Base-by-base conservation (phyloP, 257 asterid species). In the Penstemon eatonii region DNA sequence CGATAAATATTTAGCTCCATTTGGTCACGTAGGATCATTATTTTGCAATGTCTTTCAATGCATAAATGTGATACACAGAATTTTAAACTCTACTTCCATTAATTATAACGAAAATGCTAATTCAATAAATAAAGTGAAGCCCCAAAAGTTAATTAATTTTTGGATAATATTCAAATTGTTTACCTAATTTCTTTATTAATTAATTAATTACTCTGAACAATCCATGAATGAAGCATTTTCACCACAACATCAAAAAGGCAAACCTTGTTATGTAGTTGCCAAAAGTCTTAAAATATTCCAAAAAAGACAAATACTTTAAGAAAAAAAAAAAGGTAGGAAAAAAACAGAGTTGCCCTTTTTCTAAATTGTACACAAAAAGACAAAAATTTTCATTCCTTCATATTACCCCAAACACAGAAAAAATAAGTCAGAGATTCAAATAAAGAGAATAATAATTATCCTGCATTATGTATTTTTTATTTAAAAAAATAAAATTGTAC, bases 241-340 rank as follows among this genome's bases (percentile, higher is more conserved):
- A 11, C 33, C 40, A 5, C 57, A 18, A 49, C 71, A 66, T 2
- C 8, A 13, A 71, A 74, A 79, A 78, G 77, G 67, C 74, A 67
- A 66, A 71, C 53, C 56, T 67, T 75, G 80, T 63, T 67, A 62
- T 37, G 9, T 62, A 38, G 8, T 55, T 41, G 36, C 49, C 25
- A 64, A 63, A 60, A 41, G 75, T 18, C 70, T 45, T 38, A 37
- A 13, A 15, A 6, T 25, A 25, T 13, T 19, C 52, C 15, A 63
- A 41, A n/a, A 36, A 50, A 5, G 10, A n/a, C 12, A 38, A 1
- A 10, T 49, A 40, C 7, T 1, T 7, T 5, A 7, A 5, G 4
- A n/a, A 12, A 19, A 13, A 5, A 11, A 13, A 10, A 13, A 0
- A 15, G 18, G 18, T 7, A 58, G 15, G 40, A 15, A 52, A 44